phyloP scores from a whole-genome alignment of 352 stramenopile species.

The Pythium dissotocum region DNA sequence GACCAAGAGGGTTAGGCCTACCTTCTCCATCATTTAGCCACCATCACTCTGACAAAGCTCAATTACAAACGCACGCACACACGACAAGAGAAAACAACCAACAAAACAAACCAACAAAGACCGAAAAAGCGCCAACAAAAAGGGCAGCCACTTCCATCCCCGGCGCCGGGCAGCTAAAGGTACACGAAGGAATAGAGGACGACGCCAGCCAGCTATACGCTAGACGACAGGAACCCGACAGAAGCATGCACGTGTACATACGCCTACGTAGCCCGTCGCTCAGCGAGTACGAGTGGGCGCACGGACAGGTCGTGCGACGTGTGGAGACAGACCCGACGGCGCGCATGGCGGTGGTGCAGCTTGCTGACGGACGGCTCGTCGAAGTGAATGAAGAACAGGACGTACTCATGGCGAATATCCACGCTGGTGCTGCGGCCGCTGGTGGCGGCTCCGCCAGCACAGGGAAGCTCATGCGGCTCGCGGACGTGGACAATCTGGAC shows the following conservation, averaged over 20 bases:
- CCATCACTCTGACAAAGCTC: slow-evolving; percentile 20
- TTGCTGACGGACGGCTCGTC: slow-evolving; percentile 37
- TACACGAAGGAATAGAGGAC: background rate
- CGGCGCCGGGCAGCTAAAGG: background rate
- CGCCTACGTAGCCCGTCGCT: slow-evolving; percentile 32
- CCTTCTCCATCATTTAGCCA: slow-evolving; percentile 12
- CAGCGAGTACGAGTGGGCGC: slow-evolving; percentile 48
- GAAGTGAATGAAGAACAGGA: slow-evolving; percentile 53
- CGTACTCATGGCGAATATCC: slow-evolving; percentile 51
- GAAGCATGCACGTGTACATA: slow-evolving; percentile 62
- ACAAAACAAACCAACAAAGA: background rate
- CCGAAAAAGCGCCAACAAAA: slow-evolving; percentile 9
- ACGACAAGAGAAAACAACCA: slow-evolving; percentile 9
- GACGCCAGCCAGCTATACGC: too few species aligned
- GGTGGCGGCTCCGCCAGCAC: slow-evolving; percentile 7
- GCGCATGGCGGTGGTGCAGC: slow-evolving; percentile 43
- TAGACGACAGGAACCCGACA: background rate
- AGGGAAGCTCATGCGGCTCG: slow-evolving; percentile 36
- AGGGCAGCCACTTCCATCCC: slow-evolving; percentile 1
- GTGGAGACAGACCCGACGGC: slow-evolving; percentile 28
- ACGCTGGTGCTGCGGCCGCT: background rate
- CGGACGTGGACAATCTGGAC: slow-evolving; percentile 69
- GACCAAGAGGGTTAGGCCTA: slow-evolving; percentile 5
- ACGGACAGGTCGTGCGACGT: slow-evolving; percentile 43
- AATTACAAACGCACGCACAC: slow-evolving; percentile 15